A percentile compares a stretch with the other conserved stretches of the same genome.
These are phyloP conservation scores for Cenococcum geophilum DNA, from an alignment of 495 filamentous ascomycete species.

Conservation along the genomic window DNA sequence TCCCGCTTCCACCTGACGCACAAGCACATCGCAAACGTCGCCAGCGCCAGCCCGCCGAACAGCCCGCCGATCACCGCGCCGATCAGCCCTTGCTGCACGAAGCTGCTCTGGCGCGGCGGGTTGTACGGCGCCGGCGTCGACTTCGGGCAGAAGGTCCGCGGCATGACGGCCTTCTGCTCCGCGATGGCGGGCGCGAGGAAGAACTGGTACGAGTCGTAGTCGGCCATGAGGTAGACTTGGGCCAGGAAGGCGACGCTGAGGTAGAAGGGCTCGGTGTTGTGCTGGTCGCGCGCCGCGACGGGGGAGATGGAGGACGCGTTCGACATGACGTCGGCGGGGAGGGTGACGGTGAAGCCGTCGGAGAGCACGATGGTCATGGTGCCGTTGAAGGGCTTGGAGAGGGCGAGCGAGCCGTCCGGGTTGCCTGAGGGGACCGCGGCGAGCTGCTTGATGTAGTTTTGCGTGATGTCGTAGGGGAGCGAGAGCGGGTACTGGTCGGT, in stretches of 20 bases:
- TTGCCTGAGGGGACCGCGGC: slow-evolving; percentile 22
- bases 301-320: slow-evolving; percentile 32
- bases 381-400: slow-evolving; percentile 31
- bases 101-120: slow-evolving; percentile 11
- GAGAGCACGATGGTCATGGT: slow-evolving; percentile 31
- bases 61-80: slow-evolving; percentile 35
- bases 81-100: slow-evolving; percentile 29
- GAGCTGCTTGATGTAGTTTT: slow-evolving; percentile 34
- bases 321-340: slow-evolving; percentile 29
- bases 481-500: slow-evolving; percentile 35
- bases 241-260: slow-evolving; percentile 31
- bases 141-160: slow-evolving; percentile 31
- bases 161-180: slow-evolving; percentile 31
- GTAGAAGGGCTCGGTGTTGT: slow-evolving; percentile 31
- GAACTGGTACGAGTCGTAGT: slow-evolving; percentile 33
- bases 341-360: slow-evolving; percentile 32
- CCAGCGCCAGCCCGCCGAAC: slow-evolving; percentile 29
- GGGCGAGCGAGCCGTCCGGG: slow-evolving; percentile 29
- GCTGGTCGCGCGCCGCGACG: slow-evolving; percentile 19
- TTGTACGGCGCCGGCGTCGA: slow-evolving; percentile 24
- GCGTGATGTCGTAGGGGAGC: slow-evolving; percentile 33
- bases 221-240: slow-evolving; percentile 38
- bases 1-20: slow-evolving; percentile 3
- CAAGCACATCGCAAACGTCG: slow-evolving; percentile 12
- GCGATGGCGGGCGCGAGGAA: slow-evolving; percentile 33